Conservation (phyloP, 2,329 filamentous ascomycete genomes). For the Penicillium sp. region DNA sequence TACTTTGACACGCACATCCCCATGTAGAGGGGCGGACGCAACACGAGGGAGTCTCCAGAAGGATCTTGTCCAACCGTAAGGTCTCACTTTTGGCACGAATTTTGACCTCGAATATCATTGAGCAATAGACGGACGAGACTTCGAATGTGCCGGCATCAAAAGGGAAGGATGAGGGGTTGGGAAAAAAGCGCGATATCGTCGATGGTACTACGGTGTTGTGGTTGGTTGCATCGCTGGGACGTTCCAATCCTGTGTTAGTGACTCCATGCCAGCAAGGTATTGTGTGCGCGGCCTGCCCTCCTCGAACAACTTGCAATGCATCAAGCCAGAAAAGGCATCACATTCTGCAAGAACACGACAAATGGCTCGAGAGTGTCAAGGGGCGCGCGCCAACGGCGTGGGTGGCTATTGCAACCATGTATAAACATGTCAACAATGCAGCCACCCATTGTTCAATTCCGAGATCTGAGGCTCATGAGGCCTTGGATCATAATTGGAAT, state of each 20-base stretch:
- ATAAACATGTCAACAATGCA: constrained; percentile 1
- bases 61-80: constrained; percentile 30
- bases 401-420: not conserved
- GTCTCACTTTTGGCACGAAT: constrained; percentile 46
- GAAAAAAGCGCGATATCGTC: not conserved
- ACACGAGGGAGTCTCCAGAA: constrained; percentile 46
- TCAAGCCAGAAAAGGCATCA: constrained; percentile 12
- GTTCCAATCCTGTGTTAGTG: constrained; percentile 10
- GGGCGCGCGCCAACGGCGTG: not conserved
- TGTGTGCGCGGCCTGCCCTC: not conserved
- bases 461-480: not conserved
- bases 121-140: constrained; percentile 47
- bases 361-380: not conserved
- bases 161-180: not conserved
- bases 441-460: not conserved
- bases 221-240: not conserved
- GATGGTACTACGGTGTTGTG: constrained; percentile 1
- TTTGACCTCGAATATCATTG: constrained; percentile 52
- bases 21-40: constrained; percentile 44
- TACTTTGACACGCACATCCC: constrained; percentile 49
- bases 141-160: constrained; percentile 44
- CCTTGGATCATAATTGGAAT: not conserved
- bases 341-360: constrained; percentile 6
- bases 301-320: not conserved
- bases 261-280: not conserved